phyloP scores from a whole-genome alignment of 129 eudicot genomes.

The Tagetes erecta region DNA sequence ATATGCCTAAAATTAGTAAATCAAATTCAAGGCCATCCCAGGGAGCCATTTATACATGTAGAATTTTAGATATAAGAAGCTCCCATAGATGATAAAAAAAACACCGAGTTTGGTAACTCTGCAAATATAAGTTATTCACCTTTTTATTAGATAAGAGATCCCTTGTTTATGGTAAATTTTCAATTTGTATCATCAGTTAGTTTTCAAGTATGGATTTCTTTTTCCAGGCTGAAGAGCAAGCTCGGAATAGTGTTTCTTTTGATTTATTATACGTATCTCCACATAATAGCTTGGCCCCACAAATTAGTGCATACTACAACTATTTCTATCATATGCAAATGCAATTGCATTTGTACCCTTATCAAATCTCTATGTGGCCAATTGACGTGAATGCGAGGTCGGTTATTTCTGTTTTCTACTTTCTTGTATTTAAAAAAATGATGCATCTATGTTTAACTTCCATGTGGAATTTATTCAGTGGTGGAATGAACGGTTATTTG shows the following conservation, averaged over 20 bases:
- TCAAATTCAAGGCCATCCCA: slow-evolving; percentile 1
- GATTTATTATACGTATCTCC: slow-evolving; percentile 81
- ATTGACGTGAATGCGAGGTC: slow-evolving; percentile 70
- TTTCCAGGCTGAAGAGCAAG: slow-evolving; percentile 75
- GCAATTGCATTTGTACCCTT: slow-evolving; percentile 37
- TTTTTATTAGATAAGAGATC: background rate
- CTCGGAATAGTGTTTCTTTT: slow-evolving; percentile 66
- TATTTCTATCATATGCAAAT: slow-evolving; percentile 33
- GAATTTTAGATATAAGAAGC: background rate
- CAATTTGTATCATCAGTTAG: background rate
- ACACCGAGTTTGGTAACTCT: background rate
- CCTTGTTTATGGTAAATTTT: background rate
- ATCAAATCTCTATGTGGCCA: slow-evolving; percentile 49
- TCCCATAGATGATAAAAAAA: background rate
- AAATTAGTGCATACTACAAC: slow-evolving; percentile 56
- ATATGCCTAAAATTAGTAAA: slow-evolving; percentile 12
- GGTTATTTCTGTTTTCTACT: slow-evolving; percentile 24
- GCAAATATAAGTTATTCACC: background rate
- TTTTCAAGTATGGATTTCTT: slow-evolving; percentile 10
- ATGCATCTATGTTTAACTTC: background rate
- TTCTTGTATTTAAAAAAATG: background rate
- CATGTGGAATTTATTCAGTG: slow-evolving; percentile 45
- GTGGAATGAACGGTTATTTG: slow-evolving; percentile 86
- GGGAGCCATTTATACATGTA: background rate
- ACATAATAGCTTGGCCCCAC: slow-evolving; percentile 57